Evolutionary conservation across 176 grass and related monocot species (phyloP), one percentile per base, ranked within the genome.

Genomic region (Carex parvula): DNA sequence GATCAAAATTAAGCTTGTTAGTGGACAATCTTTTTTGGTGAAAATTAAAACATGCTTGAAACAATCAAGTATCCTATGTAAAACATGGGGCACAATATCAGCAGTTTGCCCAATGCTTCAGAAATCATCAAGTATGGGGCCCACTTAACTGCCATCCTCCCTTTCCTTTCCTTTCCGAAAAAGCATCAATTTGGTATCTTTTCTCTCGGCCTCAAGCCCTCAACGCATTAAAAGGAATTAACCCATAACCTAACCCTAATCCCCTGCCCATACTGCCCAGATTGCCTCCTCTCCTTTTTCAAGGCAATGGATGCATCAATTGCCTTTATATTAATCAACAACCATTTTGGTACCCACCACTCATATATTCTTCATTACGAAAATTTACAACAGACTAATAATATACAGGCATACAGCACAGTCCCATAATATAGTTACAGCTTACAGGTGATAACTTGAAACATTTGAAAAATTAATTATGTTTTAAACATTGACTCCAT

Each of bases 201-300:
- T n/a, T n/a, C n/a, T n/a, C n/a, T n/a, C n/a, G n/a, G n/a, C n/a
- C n/a, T n/a, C n/a, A n/a, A n/a, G n/a, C n/a, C n/a, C n/a, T n/a
- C n/a, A n/a, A n/a, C n/a, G n/a, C n/a, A n/a, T n/a, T n/a, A n/a
- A 32, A 80, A n/a, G 80, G 0, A 37, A 75, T 85, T 60, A 73
- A 85, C 83, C 67, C 55, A 60, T 73, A 59, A 84, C 18, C 55
- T 76, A 73, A 85, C 80, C 44, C 80, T 83, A 83, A 83, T 83
- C 61, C n/a, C 37, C 22, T 29, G 9, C 44, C 69, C 37, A 72
- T 22, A 14, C 42, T 72, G 10, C n/a, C 48, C 8, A 79, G 16
- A 54, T 57, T 59, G 14, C 17, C 13, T 60, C 22, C 54, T 60
- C 69, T 74, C 74, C 13, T 13, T 58, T 64, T 20, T 2, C 39